Conservation (phyloP, 257 asterid species). For the Rhazya stricta region DNA sequence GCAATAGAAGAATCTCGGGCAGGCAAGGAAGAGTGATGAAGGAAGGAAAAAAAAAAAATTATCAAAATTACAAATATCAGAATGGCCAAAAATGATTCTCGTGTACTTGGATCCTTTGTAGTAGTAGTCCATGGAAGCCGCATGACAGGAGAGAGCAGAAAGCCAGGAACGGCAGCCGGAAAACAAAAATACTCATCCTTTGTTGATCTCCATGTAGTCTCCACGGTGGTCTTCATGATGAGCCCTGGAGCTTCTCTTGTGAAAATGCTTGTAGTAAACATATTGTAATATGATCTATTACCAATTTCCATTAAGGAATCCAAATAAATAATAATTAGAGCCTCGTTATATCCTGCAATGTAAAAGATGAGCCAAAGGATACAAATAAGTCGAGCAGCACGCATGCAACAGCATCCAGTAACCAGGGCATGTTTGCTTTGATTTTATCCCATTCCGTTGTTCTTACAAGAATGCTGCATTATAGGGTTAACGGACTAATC, state of each 20-base stretch:
- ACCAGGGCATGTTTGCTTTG: conserved; percentile 84
- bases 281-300: conserved; percentile 71
- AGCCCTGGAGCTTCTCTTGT: conserved; percentile 23
- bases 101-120: not conserved
- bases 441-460: conserved; percentile 65
- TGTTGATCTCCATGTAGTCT: conserved; percentile 21
- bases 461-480: conserved; percentile 81
- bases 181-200: conserved; percentile 2
- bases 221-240: conserved; percentile 22
- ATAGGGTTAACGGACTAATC: not conserved
- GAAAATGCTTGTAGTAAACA: conserved; percentile 53
- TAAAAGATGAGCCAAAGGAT: conserved; percentile 44
- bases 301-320: conserved; percentile 8
- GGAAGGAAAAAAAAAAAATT: too few relatives aligned
- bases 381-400: conserved; percentile 79
- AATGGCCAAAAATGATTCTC: too few relatives aligned
- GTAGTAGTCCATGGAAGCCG: not conserved
- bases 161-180: not conserved
- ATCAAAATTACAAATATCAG: too few relatives aligned
- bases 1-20: too few relatives aligned
- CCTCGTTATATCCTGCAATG: not conserved
- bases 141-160: not conserved
- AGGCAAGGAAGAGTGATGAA: too few relatives aligned
- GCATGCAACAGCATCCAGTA: conserved; percentile 85
- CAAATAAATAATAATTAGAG: not conserved